Evolutionary conservation across 2,329 filamentous ascomycete genomes (phyloP), one percentile per base, ranked within the genome.

Genomic region (Xylariaceae sp.): DNA sequence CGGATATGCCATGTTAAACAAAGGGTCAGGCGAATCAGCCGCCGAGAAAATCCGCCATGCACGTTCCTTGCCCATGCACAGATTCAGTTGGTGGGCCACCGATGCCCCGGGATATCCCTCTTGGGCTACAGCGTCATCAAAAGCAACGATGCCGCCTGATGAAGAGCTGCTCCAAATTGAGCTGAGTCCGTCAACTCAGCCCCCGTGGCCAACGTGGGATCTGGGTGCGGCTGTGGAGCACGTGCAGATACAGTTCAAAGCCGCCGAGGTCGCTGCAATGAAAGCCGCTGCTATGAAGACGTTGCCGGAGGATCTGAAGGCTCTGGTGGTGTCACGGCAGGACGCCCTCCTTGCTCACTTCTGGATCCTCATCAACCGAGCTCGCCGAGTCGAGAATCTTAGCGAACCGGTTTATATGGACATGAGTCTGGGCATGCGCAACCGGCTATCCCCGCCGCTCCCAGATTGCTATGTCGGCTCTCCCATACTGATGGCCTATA

Each of bases 281-380:
- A 73, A 69, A 50, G 45, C 53, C 10, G 59, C 51, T 40, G 51
- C 55, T 14, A 36, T 16, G 41, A 50, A 6, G 17, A 56, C 47
- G 10, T 53, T 57, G 12, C 59, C 57, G 22, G 45, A 51, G n/a
- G 55, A 54, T 6, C 12, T 58, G 7, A 39, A 31, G 13, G 28
- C 50, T 11, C 42, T 53, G 3, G 44, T 53, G 14, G 34, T 50
- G 17, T 76, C 73, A 6, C 69, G 73, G 34, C 72, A 74, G 12
- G 77, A 79, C 42, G 71, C 73, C 0, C 56, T 76, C 1, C 59
- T 79, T 5, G 75, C 75, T 0, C 74, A 79, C 51, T 52, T 78
- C 14, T 79, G 74, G 74, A 65, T 67, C 1, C 59, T 68, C 0
- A 71, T 80, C 50, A 75, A 71, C 50, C 70, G 69, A 6, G 73